Base-by-base conservation (phyloP, 2,329 filamentous ascomycete species). In the Pseudogymnoascus sp. region DNA sequence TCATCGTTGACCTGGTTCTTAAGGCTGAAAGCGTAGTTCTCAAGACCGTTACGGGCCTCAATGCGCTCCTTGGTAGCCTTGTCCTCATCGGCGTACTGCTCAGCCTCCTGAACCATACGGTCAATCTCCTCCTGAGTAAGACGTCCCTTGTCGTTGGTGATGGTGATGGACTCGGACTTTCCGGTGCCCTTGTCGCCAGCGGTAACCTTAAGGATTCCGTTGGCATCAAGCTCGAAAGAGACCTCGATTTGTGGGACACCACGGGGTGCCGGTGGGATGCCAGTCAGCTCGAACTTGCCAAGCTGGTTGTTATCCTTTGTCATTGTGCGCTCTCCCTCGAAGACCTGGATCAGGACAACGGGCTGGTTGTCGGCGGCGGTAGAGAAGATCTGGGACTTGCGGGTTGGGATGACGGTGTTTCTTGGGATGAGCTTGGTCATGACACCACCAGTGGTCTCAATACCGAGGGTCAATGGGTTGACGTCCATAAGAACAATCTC, bases 1-100 rank as follows among this genome's bases (percentile, higher is more conserved):
- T 95, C 89, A 66, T 99, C 94, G 75, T 92, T 92, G 80, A 91
- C 87, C 82, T 97, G 94, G 88, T 96, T 97, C 89, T 97, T 97
- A 70, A 99, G 81, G 80, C 83, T 92, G 85, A 95, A 97, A 68
- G 91, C 91, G 79, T 97, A 99, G 86, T 97, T 97, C 85, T 99
- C 94, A 63, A 99, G 88, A 69, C 86, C 85, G 78, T 99, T 97
- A 73, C 92, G 88, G 69, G 92, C 88, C 81, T 96, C 92, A 69
- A 99, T 96, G 79, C 92, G 92, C 80, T 94, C 90, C 74, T 91
- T 90, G 71, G 90, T 95, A 65, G 92, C 92, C 85, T 97, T 97
- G 82, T 99, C 94, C 79, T 97, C 94, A 76, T 99, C 94, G 72
- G 94, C 94, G 74, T 92, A 97, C 80, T 96, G 90, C 85, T 97